Evolutionary conservation across 345 rosid species (phyloP), one percentile per base, ranked within the genome.

Genomic region (Mangifera indica): DNA sequence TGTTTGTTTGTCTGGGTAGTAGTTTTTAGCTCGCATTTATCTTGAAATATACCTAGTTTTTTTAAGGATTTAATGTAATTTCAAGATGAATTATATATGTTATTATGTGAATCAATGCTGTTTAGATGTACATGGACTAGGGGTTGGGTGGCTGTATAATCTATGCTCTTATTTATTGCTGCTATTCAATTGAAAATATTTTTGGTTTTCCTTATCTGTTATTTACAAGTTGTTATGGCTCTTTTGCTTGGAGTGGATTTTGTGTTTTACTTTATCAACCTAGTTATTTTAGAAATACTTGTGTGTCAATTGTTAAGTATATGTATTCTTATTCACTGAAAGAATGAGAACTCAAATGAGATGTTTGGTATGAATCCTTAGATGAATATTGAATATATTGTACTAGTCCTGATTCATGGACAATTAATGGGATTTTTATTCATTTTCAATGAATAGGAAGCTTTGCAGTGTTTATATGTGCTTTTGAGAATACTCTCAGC

Each of bases 141-240:
- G 69, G 69, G 44, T 54, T 63, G 29, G 18, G 17, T 51, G 25
- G 22, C 25, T 72, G 75, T 72, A 40, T 53, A 72, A 2, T 21
- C 2, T 22, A n/a, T 52, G 60, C 70, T 11, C 26, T 46, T 65
- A 48, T 17, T 48, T 21, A 22, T 26, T 46, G 15, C 55, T 58
- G 45, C 45, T 11, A 59, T 45, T 69, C 15, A 7, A 9, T 56
- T 69, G 37, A 24, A 5, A 13, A 3, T 65, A 8, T 5, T 17
- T 25, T 6, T 3, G 26, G 29, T 54, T 54, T 7, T 54, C 21
- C 21, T 12, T 54, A 42, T 68, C 55, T n/a, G 7, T 67, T 54
- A 17, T 21, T 54, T 68, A 34, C 18, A 5, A 3, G 18, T 59
- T 59, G 42, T 25, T 25, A 3, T 22, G 17, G 9, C 29, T 57